Evolutionary conservation across 1,284 basidiomycete genomes (phyloP).

Genomic region (Trichosporon inkin): DNA sequence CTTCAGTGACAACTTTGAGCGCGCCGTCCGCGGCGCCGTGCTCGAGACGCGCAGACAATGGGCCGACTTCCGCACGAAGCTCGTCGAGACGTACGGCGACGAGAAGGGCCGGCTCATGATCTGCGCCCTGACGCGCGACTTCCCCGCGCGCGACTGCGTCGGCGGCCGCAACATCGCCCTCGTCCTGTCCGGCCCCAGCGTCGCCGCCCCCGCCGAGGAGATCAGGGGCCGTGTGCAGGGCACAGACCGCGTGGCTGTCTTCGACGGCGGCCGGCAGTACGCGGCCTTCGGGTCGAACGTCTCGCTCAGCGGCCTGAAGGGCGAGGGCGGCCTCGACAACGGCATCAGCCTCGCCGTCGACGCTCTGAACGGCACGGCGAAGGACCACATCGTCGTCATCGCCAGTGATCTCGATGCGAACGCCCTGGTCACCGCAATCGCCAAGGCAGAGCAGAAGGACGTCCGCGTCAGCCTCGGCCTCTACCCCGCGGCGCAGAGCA

Average conservation of each 20-base stretch:
- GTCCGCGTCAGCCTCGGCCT: constrained; percentile 5
- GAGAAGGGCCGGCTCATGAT: not conserved
- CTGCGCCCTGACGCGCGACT: constrained; percentile 13
- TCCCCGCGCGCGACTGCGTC: constrained; percentile 7
- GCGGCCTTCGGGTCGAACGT: not conserved
- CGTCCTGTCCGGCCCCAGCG: not conserved
- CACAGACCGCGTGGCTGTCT: not conserved
- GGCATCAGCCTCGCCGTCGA: not conserved
- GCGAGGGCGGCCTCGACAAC: not conserved
- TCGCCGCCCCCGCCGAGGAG: not conserved
- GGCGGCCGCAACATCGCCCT: constrained; percentile 2
- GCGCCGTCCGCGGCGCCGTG: constrained; percentile 8
- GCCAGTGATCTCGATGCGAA: not conserved
- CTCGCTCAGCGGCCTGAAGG: not conserved
- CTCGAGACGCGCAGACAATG: constrained; percentile 13
- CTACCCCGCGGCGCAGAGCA: not conserved
- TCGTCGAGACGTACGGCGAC: not conserved
- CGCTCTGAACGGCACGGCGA: constrained; percentile 3
- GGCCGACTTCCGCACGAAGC: constrained; percentile 11
- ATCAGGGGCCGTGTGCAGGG: not conserved
- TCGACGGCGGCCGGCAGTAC: not conserved
- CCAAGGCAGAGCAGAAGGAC: not conserved
- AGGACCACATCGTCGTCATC: constrained; percentile 5
- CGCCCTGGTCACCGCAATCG: not conserved
- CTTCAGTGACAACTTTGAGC: constrained; percentile 10